A percentile compares a stretch with the other conserved stretches of the same genome.
Evolutionary conservation across 2,329 filamentous ascomycete species (phyloP).

Genomic region (Pseudocercospora macadamiae): DNA sequence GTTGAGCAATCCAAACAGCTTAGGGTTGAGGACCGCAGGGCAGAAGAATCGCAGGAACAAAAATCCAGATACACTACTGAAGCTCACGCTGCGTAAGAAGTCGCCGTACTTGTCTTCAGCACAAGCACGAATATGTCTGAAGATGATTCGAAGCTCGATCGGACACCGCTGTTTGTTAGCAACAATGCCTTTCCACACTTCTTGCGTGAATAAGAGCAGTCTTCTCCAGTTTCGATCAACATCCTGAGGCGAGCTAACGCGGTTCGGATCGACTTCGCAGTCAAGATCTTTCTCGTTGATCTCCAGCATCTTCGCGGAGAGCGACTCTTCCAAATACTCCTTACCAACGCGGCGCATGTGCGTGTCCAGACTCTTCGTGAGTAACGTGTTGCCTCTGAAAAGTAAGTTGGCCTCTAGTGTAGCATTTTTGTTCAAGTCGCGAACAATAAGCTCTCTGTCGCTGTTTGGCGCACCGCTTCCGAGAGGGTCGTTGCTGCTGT

Average conservation of each 20-base stretch:
- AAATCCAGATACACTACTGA: constrained; percentile 94
- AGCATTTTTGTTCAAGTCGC: constrained; percentile 77
- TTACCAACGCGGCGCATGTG: constrained; percentile 95
- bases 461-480: constrained; percentile 41
- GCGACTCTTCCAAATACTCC: constrained; percentile 85
- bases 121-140: constrained; percentile 88
- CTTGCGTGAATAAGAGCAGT: constrained; percentile 74
- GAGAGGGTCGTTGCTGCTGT: constrained; percentile 64
- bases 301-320: constrained; percentile 82
- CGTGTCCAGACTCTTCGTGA: constrained; percentile 90
- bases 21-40: constrained; percentile 92
- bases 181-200: constrained; percentile 83
- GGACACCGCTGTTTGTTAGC: constrained; percentile 75
- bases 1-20: constrained; percentile 83
- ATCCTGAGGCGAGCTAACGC: constrained; percentile 68
- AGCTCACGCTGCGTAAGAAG: constrained; percentile 84
- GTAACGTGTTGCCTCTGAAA: constrained; percentile 90
- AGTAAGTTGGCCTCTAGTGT: constrained; percentile 90
- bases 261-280: constrained; percentile 92
- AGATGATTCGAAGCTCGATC: constrained; percentile 77
- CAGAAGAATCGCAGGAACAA: constrained; percentile 94
- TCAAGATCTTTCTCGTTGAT: constrained; percentile 90
- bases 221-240: constrained; percentile 81
- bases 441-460: constrained; percentile 72
- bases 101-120: constrained; percentile 94